A percentile compares a stretch with the other conserved stretches of the same genome.
phyloP scores from a whole-genome alignment of 148 eudicot genomes.

The Dianthus caryophyllus region DNA sequence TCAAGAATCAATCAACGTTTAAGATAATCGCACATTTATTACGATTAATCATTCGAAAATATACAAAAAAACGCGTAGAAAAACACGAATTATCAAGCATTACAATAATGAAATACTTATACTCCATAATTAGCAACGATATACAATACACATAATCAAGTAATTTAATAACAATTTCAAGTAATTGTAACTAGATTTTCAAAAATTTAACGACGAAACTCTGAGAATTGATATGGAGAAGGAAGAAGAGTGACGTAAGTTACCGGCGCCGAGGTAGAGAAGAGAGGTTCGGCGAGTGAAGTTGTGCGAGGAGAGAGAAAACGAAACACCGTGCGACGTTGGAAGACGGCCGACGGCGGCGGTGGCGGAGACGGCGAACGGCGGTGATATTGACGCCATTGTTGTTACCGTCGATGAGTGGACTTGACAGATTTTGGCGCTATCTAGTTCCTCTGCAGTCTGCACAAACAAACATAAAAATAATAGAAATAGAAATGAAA shows the following conservation, averaged over 20 bases:
- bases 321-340: neutral
- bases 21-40: neutral
- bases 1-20: neutral
- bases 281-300: constrained; percentile 55
- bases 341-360: neutral
- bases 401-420: neutral
- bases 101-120: no score
- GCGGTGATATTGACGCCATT: constrained; percentile 22
- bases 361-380: neutral
- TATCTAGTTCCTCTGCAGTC: no score
- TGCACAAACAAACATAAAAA: no score
- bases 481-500: no score
- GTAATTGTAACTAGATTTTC: no score
- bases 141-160: neutral
- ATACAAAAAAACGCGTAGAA: neutral
- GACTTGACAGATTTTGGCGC: constrained; percentile 18
- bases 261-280: constrained; percentile 44
- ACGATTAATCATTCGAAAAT: neutral
- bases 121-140: neutral
- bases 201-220: neutral
- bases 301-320: constrained; percentile 26
- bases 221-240: neutral
- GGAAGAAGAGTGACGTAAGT: neutral
- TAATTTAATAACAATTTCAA: no score
- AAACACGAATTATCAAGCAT: no score